Base-by-base conservation (phyloP, 257 asterid species). In the Fraxinus quadrangulata region DNA sequence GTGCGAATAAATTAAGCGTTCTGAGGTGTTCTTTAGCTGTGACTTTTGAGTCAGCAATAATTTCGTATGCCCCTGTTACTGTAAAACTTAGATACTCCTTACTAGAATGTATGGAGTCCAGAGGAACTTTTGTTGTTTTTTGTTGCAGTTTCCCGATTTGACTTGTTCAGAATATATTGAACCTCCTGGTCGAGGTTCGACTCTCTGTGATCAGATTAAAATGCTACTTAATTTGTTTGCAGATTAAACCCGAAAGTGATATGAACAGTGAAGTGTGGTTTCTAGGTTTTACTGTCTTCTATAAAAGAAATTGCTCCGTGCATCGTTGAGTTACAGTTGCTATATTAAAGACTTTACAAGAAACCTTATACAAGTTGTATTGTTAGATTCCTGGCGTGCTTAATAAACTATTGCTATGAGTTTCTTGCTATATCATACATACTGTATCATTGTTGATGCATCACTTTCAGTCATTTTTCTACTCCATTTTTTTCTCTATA, bases 371-470 rank as follows among this genome's bases (percentile, higher is more conserved):
- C 69, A 23, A n/a, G 34, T 63, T 63, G 69, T 3, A 24, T 23
- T 24, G 5, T 24, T 23, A 24, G 28, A 24, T 63, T 63, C 34
- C 6, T 24, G 19, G 14, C 33, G 67, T 54, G 67, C 69, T 63
- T 63, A 61, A 23, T 61, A 61, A 61, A 21, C 16, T 21, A 23
- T 61, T 61, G 67, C 31, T n/a, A 23, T 23, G 26, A n/a, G 19
- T 54, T 72, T 47, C 76, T 49, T 72, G 76, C 21, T 11, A 71
- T 23, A 40, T 26, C 49, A 40, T 40, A 40, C 42, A 7, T 37
- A 37, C 42, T 73, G n/a, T 30, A 59, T 37, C 11, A 31, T 73
- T 73, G 77, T 19, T 73, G 54, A 14, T 31, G 77, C 66, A 3
- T 51, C 69, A 30, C 47, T 39, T 14, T 73, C 69, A 16, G 8